A percentile compares a stretch with the other conserved stretches of the same genome.
Conservation (phyloP, 805 yeast genomes). For the Yarrowia sp. region DNA sequence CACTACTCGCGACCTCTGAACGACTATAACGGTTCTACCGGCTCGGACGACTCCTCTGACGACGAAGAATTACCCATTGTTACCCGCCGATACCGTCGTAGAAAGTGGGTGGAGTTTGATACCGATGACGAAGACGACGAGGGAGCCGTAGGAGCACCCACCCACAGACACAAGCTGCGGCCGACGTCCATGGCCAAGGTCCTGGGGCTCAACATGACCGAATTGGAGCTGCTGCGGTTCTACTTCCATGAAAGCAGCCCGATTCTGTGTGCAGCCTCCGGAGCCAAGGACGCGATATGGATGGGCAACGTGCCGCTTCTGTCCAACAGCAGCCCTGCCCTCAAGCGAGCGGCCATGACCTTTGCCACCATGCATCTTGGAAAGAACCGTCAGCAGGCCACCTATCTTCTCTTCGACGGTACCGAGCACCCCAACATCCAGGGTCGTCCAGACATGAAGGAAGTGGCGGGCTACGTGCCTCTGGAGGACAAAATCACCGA, state of each 20-base stretch:
- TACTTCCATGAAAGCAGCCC: slow-evolving; percentile 17
- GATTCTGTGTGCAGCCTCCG: slow-evolving; percentile 6
- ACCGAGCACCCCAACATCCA: not conserved
- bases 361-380: slow-evolving; percentile 12
- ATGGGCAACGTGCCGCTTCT: slow-evolving; percentile 3
- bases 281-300: not conserved
- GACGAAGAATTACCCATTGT: no score
- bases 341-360: slow-evolving; percentile 17
- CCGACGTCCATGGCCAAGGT: slow-evolving; percentile 20
- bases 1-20: no score
- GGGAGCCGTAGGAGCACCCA: not conserved
- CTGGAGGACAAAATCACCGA: slow-evolving; percentile 9
- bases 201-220: slow-evolving; percentile 16
- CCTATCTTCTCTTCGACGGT: slow-evolving; percentile 2
- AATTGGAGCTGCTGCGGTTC: slow-evolving; percentile 16
- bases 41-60: no score
- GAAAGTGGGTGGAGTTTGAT: not conserved
- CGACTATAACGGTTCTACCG: no score
- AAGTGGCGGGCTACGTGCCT: slow-evolving; percentile 15
- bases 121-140: not conserved
- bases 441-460: slow-evolving; percentile 3
- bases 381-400: not conserved
- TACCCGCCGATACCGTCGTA: not conserved
- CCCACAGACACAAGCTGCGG: not conserved
- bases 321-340: slow-evolving; percentile 3